A percentile compares a stretch with the other conserved stretches of the same genome.
These are phyloP conservation scores for Ophiostoma quercus DNA, from an alignment of 2,329 filamentous ascomycete species.

Conservation along the genomic window DNA sequence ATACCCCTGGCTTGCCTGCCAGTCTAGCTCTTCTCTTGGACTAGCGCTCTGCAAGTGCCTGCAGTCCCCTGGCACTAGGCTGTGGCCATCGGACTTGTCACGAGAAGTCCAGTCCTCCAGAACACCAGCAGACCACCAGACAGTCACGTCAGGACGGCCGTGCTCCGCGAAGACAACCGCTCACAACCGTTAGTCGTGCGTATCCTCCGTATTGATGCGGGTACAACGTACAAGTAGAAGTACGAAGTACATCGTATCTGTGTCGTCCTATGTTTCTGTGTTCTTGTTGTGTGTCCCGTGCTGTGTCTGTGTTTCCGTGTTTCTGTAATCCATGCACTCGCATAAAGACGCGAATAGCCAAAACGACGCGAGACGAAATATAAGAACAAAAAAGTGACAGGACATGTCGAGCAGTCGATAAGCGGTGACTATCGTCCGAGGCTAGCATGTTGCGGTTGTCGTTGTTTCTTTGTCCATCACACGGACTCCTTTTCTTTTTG, in stretches of 20 bases:
- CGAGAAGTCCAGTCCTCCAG: not conserved
- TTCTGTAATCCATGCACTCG: slow-evolving; percentile 9
- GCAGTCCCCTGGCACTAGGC: slow-evolving; percentile 24
- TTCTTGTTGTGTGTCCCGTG: not conserved
- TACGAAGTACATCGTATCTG: not conserved
- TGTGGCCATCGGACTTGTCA: slow-evolving; percentile 18
- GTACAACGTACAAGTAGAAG: not conserved
- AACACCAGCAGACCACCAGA: not conserved
- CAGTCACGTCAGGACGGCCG: slow-evolving; percentile 23
- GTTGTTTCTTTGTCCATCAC: not conserved
- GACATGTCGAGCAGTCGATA: not conserved
- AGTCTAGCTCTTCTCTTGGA: slow-evolving; percentile 14
- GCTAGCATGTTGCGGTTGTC: not conserved
- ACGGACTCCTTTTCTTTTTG: not conserved
- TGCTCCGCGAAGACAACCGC: slow-evolving; percentile 3
- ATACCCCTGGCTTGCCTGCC: slow-evolving; percentile 17
- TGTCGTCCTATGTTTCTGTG: not conserved
- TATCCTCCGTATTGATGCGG: slow-evolving; percentile 6
- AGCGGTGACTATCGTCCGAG: not conserved
- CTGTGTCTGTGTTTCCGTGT: not conserved
- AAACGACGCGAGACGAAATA: not conserved
- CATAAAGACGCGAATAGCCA: slow-evolving; percentile 11
- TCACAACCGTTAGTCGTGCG: slow-evolving; percentile 8
- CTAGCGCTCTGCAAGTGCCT: slow-evolving; percentile 22
- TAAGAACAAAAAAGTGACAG: not conserved